Percentiles rank a stretch among this genome's conserved stretches.
Conservation (phyloP, 495 filamentous ascomycete genomes). For the Physcia stellaris region DNA sequence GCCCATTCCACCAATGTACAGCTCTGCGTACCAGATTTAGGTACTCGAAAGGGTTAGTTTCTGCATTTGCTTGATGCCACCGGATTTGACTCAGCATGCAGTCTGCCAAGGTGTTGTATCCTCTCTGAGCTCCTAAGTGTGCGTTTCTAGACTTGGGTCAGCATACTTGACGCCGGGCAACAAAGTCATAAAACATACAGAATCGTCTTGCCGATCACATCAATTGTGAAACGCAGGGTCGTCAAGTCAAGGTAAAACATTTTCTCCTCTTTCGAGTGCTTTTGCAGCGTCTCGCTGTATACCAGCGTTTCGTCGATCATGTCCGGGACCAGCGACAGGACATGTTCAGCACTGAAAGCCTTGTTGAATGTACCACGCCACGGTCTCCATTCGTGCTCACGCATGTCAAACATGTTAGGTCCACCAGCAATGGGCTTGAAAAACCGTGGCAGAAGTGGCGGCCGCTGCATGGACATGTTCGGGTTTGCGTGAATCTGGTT, state of each 20-base stretch:
- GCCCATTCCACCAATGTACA: slow-evolving; percentile 8
- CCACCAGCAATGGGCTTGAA: slow-evolving; percentile 16
- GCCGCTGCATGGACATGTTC: slow-evolving; percentile 7
- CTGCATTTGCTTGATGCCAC: slow-evolving; percentile 4
- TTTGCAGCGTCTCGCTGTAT: slow-evolving; percentile 4
- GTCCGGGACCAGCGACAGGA: slow-evolving; percentile 3
- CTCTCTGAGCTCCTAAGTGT: slow-evolving; percentile 6
- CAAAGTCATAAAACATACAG: slow-evolving; percentile 3
- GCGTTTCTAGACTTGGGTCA: slow-evolving; percentile 3
- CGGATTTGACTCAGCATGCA: slow-evolving; percentile 8
- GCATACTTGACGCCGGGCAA: neutral
- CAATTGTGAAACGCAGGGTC: slow-evolving; percentile 14
- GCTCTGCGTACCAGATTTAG: slow-evolving; percentile 1
- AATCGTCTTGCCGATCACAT: slow-evolving; percentile 12
- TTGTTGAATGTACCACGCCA: slow-evolving; percentile 12
- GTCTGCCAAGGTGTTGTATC: slow-evolving; percentile 3
- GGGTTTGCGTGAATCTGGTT: slow-evolving; percentile 11
- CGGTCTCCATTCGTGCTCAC: slow-evolving; percentile 14
- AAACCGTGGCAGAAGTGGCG: slow-evolving; percentile 10
- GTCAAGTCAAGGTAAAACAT: slow-evolving; percentile 8
- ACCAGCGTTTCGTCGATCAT: slow-evolving; percentile 1
- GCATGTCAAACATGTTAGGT: slow-evolving; percentile 13
- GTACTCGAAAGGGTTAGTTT: slow-evolving; percentile 3
- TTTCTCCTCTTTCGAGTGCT: neutral
- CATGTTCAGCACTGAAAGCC: slow-evolving; percentile 13